Percentiles rank a stretch among this genome's conserved stretches.
Conservation (phyloP, 1,139 yeast species). For the Suhomyces terraborum region DNA sequence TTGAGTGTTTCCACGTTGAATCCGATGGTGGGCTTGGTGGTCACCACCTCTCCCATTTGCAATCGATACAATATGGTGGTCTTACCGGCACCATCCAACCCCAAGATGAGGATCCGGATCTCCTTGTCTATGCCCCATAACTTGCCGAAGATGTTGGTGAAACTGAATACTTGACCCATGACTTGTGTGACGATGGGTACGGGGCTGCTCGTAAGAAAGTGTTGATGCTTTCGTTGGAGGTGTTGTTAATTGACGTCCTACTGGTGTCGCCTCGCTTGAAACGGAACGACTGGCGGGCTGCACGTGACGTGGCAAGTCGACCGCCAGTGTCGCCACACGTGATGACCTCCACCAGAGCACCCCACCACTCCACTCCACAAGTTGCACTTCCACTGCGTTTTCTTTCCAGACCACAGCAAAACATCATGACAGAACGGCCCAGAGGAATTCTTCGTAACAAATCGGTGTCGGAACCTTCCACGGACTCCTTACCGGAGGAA, state of each 20-base stretch:
- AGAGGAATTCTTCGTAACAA: conserved; percentile 49
- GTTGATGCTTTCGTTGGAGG: conserved; percentile 1
- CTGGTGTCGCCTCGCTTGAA: conserved; percentile 1
- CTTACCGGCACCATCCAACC: conserved; percentile 97
- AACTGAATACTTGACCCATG: conserved; percentile 86
- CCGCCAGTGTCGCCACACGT: no score
- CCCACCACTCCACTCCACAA: no score
- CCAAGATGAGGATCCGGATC: conserved; percentile 86
- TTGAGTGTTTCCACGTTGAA: conserved; percentile 94
- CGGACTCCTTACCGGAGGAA: conserved; percentile 20
- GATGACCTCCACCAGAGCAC: no score
- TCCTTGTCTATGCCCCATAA: conserved; percentile 92
- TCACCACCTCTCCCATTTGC: conserved; percentile 91
- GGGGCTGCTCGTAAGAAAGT: neutral
- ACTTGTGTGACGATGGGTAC: neutral
- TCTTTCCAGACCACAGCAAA: neutral
- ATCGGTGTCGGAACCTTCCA: conserved; percentile 17
- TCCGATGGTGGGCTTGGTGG: conserved; percentile 92
- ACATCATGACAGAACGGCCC: conserved; percentile 23
- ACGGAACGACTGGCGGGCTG: neutral
- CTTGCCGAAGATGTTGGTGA: conserved; percentile 70
- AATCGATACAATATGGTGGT: conserved; percentile 90
- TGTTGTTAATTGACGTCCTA: neutral
- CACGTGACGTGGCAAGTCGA: neutral
- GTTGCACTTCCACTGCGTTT: neutral